A percentile compares a stretch with the other conserved stretches of the same genome.
Conservation (phyloP, 441 rosid genomes). For the Euphorbia corollata region DNA sequence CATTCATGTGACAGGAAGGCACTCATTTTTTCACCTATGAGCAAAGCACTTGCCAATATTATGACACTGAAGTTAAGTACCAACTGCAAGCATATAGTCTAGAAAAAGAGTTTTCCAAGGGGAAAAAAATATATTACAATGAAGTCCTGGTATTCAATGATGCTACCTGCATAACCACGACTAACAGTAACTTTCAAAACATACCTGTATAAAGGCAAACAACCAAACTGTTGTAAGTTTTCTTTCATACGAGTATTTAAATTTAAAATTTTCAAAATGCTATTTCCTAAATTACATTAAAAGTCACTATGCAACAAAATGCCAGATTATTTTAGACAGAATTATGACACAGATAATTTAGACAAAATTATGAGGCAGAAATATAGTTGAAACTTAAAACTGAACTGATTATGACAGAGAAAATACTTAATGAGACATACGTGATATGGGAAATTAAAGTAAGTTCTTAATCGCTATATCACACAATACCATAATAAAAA, state of each 20-base stretch:
- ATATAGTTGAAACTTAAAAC: neutral
- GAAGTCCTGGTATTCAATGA: slow-evolving; percentile 81
- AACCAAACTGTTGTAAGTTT: slow-evolving; percentile 9
- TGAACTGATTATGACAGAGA: neutral
- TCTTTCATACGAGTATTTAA: neutral
- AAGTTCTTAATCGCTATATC: neutral
- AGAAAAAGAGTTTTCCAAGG: neutral
- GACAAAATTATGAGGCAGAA: neutral
- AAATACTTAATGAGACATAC: neutral
- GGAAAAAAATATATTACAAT: slow-evolving; percentile 42
- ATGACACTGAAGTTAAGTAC: neutral
- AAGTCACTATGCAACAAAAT: neutral
- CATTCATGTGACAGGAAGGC: no score
- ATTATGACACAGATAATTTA: no score
- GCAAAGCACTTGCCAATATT: neutral
- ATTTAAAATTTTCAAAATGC: slow-evolving; percentile 1
- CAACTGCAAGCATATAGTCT: neutral
- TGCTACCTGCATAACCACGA: slow-evolving; percentile 81
- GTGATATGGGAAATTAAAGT: neutral
- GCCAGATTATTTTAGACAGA: no score
- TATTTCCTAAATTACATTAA: neutral
- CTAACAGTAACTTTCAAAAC: slow-evolving; percentile 82
- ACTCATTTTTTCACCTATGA: no score
- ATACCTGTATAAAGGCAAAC: slow-evolving; percentile 44
- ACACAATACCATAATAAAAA: neutral